Evolutionary conservation across 805 yeast genomes (phyloP).

Genomic region (Ogataea ganodermae): DNA sequence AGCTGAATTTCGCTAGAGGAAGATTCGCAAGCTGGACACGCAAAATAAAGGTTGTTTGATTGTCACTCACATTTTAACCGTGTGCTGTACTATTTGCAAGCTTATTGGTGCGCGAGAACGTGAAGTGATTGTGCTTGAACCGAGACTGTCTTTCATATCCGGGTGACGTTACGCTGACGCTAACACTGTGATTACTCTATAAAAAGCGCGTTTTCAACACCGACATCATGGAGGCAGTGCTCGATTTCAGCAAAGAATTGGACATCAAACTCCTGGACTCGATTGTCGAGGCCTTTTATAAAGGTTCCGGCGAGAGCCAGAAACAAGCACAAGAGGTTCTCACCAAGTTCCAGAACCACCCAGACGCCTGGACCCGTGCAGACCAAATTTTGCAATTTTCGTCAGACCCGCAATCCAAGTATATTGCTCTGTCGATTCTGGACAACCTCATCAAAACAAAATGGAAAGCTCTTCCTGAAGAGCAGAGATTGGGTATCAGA

Average conservation of each 20-base stretch:
- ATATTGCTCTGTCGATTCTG: constrained; percentile 85
- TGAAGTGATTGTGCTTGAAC: neutral
- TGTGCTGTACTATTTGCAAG: neutral
- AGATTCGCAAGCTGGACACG: neutral
- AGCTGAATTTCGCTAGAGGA: neutral
- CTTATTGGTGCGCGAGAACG: neutral
- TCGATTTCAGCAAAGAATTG: constrained; percentile 83
- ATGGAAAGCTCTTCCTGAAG: constrained; percentile 91
- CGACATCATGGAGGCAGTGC: constrained; percentile 71
- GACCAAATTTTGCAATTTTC: constrained; percentile 84
- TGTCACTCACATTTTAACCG: neutral
- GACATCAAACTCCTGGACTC: constrained; percentile 79
- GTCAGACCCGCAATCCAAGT: constrained; percentile 82
- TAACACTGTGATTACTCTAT: neutral
- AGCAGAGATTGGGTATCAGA: constrained; percentile 89
- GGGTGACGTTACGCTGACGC: no score
- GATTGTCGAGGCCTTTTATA: constrained; percentile 82
- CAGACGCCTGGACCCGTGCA: constrained; percentile 94
- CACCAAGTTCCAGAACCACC: constrained; percentile 86
- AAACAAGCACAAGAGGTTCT: constrained; percentile 70
- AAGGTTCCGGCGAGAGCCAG: constrained; percentile 74
- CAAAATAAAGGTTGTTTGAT: neutral
- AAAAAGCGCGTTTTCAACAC: neutral
- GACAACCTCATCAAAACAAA: constrained; percentile 88
- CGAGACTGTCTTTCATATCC: neutral